A percentile compares a stretch with the other conserved stretches of the same genome.
Conservation (phyloP, 169 alveolate genomes). For the Eimeria sp. region DNA sequence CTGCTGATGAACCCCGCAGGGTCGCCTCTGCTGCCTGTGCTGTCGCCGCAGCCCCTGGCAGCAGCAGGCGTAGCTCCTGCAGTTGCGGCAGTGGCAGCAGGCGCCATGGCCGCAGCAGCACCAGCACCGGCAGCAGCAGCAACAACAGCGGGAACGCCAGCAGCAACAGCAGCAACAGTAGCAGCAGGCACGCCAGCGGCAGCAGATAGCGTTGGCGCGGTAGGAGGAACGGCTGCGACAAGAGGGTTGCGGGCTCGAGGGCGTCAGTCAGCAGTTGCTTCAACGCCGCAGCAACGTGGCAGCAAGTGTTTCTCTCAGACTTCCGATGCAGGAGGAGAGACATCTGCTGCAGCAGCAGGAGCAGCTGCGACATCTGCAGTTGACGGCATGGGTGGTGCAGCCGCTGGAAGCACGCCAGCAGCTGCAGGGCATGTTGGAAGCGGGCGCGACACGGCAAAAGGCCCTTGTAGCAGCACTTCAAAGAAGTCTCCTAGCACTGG, state of each 20-base stretch:
- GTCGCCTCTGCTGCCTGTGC: conserved; percentile 2
- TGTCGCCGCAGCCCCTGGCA: neutral
- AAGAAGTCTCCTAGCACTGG: conserved; percentile 25
- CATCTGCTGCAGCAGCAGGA: conserved; percentile 1
- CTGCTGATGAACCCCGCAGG: conserved; percentile 1
- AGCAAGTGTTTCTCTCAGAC: neutral
- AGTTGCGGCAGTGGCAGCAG: neutral
- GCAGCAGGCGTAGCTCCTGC: conserved; percentile 15
- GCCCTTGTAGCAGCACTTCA: conserved; percentile 6
- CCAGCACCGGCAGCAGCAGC: conserved; percentile 12
- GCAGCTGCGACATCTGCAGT: neutral
- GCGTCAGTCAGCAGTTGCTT: conserved; percentile 31
- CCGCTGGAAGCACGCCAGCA: neutral
- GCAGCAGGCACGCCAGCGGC: conserved; percentile 7
- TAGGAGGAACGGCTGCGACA: neutral
- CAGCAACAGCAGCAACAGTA: conserved; percentile 8
- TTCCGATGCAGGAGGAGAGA: neutral
- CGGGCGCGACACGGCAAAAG: conserved; percentile 3
- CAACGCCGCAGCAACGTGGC: conserved; percentile 10
- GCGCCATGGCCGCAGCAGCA: neutral
- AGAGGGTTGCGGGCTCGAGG: conserved; percentile 37
- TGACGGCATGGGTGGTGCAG: neutral
- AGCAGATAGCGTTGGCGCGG: neutral
- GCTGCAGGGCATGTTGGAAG: neutral
- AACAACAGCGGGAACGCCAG: neutral